Conservation (phyloP, 805 yeast genomes). For the Brettanomyces anomalus region DNA sequence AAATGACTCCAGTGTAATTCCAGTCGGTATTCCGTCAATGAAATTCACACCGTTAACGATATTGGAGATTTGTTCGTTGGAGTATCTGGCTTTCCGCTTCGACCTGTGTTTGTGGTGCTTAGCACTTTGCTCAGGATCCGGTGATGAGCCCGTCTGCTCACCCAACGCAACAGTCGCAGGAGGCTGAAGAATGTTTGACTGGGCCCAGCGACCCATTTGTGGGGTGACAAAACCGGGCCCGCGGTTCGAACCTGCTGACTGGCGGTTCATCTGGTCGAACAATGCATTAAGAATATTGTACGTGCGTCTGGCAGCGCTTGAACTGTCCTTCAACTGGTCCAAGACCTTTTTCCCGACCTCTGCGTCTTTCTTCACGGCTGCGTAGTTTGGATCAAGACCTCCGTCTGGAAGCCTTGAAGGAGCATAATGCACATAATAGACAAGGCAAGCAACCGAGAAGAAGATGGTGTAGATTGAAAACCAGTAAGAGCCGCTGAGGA, state of each 20-base stretch:
- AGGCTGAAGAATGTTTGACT: conserved; percentile 4
- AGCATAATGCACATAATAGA: conserved; percentile 61
- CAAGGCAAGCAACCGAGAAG: conserved; percentile 79
- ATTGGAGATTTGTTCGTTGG: conserved; percentile 3
- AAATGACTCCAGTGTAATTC: conserved; percentile 16
- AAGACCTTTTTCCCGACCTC: conserved; percentile 73
- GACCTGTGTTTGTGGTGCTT: too few relatives aligned
- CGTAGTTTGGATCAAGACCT: conserved; percentile 42
- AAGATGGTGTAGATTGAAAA: conserved; percentile 84
- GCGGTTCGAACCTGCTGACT: conserved; percentile 32
- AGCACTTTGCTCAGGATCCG: too few relatives aligned
- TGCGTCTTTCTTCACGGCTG: conserved; percentile 59
- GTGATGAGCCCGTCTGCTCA: too few relatives aligned
- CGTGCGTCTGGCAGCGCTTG: conserved; percentile 73
- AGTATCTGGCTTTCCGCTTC: neutral
- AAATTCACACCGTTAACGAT: conserved; percentile 22
- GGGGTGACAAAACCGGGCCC: conserved; percentile 19
- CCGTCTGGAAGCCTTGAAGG: conserved; percentile 27
- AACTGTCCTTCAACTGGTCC: conserved; percentile 59
- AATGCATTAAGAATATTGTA: conserved; percentile 72
- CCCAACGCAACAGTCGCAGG: too few relatives aligned
- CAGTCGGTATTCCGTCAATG: conserved; percentile 27
- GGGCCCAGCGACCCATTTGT: conserved; percentile 19
- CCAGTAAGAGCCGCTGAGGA: conserved; percentile 84
- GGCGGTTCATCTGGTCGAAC: conserved; percentile 68